Conservation (phyloP, 352 stramenopile species). For the Blastocystis sp. region DNA sequence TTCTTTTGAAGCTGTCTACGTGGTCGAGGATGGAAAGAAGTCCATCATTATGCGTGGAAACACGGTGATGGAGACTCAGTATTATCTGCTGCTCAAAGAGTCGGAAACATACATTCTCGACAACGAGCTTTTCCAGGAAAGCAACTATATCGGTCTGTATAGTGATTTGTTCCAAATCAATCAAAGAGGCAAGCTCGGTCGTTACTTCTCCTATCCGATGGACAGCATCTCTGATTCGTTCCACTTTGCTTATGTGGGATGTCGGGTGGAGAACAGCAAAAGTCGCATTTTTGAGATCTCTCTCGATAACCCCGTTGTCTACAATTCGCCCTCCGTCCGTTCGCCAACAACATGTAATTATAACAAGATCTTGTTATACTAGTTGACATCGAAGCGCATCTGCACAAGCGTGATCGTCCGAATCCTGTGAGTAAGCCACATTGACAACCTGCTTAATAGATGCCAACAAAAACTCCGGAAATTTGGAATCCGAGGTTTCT, state of each 20-base stretch:
- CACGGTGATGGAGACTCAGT: conserved; percentile 45
- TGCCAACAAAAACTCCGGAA: background rate
- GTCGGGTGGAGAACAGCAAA: background rate
- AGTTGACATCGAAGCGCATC: background rate
- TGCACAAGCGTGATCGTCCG: background rate
- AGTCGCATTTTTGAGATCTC: background rate
- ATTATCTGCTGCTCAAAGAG: background rate
- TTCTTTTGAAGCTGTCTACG: conserved; percentile 23
- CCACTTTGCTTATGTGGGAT: conserved; percentile 35
- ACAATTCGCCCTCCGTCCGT: too few species aligned
- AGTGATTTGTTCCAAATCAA: background rate
- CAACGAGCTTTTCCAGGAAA: conserved; percentile 4
- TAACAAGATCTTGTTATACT: background rate
- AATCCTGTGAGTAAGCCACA: background rate
- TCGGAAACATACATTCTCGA: background rate
- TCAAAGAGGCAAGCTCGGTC: background rate
- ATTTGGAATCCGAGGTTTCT: background rate
- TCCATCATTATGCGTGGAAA: conserved; percentile 44
- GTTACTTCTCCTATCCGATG: background rate
- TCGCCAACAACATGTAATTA: background rate
- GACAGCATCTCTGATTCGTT: background rate
- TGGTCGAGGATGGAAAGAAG: background rate
- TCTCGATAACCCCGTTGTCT: background rate
- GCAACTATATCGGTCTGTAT: conserved; percentile 29
- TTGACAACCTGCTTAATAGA: background rate